Base-by-base conservation (phyloP, 2,329 filamentous ascomycete genomes). In the Cladophialophora carrionii region DNA sequence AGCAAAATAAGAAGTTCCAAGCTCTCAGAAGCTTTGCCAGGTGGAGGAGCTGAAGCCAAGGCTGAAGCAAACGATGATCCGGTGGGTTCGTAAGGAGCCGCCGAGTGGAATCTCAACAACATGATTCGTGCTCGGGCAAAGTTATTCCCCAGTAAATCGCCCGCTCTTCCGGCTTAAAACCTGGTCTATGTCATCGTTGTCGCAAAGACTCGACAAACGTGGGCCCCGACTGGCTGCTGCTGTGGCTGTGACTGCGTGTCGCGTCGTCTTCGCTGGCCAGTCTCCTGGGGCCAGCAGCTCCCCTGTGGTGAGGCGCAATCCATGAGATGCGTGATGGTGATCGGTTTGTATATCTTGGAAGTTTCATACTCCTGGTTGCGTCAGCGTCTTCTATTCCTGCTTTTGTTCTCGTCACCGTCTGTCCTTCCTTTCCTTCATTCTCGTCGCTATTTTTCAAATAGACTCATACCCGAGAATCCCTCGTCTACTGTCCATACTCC, bases 381-480 rank as follows among this genome's bases (percentile, higher is more conserved):
- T 54, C 52, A 54, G 52, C n/a, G 17, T 54, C 29, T 53, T 29
- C 52, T 24, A 2, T 2, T 34, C 29, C 8, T 54, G 29, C 9
- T 20, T 32, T n/a, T 34, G 22, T 31, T 17, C 52, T 54, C 12
- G 14, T 54, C 52, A 5, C 48, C 4, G 4, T 12, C 48, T 26
- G 20, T 34, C 29, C 52, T 54, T 54, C 26, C 26, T 29, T 54
- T 52, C 48, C n/a, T 31, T 54, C 51, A 12, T 51, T 10, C 48
- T 34, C n/a, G 52, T 56, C 22, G 29, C 34, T 52, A 52, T 29
- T 29, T 12, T 20, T 60, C 26, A 29, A 49, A 58, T 58, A 58
- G 29, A 54, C 29, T 31, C 26, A 14, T 48, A 12, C 22, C 24
- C 51, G 8, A 17, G 24, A 32, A 8, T 46, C 31, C 31, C 20